Percentiles rank a stretch among this genome's conserved stretches.
phyloP scores from a whole-genome alignment of 805 yeast genomes.

The Candida krabiensis region DNA sequence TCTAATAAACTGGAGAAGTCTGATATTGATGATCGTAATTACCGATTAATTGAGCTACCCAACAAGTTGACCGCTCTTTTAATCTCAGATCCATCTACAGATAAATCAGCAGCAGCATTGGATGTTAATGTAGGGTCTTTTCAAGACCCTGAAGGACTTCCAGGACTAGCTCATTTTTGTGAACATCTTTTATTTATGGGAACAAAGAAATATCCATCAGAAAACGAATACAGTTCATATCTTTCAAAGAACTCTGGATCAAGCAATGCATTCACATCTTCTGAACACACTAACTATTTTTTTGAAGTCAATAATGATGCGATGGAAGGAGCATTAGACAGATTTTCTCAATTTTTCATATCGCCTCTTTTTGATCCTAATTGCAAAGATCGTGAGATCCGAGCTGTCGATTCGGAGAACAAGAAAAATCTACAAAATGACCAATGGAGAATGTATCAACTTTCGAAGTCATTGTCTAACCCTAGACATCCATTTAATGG shows the following conservation, averaged over 20 bases:
- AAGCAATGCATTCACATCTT: constrained; percentile 89
- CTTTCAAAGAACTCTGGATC: constrained; percentile 83
- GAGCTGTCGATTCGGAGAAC: constrained; percentile 95
- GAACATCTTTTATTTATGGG: constrained; percentile 79
- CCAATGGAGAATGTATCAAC: constrained; percentile 82
- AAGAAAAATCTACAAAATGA: constrained; percentile 92
- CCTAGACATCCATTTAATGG: constrained; percentile 80
- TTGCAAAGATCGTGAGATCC: constrained; percentile 88
- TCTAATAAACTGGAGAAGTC: constrained; percentile 40
- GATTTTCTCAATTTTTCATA: constrained; percentile 91
- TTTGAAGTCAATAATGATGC: constrained; percentile 79
- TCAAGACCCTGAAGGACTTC: constrained; percentile 60
- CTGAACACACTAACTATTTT: constrained; percentile 86
- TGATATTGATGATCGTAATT: constrained; percentile 69
- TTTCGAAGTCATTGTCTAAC: constrained; percentile 74
- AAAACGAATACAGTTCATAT: constrained; percentile 71
- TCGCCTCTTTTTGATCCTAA: constrained; percentile 69
- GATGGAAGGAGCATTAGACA: constrained; percentile 83
- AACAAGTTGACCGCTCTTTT: constrained; percentile 61
- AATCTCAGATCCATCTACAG: constrained; percentile 68
- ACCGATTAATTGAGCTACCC: constrained; percentile 59
- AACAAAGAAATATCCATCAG: constrained; percentile 71
- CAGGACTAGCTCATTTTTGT: constrained; percentile 80
- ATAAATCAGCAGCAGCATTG: constrained; percentile 75
- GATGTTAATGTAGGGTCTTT: constrained; percentile 80